phyloP scores from a whole-genome alignment of 192 early-diverging fungal genomes.

The Diversispora eburnea region DNA sequence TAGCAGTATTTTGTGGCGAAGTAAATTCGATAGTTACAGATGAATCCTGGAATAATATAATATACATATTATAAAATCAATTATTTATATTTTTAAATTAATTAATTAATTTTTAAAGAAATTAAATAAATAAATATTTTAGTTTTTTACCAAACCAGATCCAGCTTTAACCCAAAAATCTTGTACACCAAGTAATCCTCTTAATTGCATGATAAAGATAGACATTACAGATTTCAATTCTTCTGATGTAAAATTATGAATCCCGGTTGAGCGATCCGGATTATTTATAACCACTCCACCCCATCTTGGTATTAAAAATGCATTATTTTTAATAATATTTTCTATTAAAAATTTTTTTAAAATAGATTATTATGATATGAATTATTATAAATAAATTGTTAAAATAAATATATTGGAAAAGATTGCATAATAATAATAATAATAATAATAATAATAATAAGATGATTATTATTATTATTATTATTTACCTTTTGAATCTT shows the following conservation, averaged over 20 bases:
- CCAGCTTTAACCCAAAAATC: conserved; percentile 33
- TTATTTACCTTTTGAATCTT: conserved; percentile 48
- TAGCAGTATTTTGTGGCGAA: conserved; percentile 49
- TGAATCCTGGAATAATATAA: conserved; percentile 6
- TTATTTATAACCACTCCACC: conserved; percentile 85
- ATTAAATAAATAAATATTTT: neutral
- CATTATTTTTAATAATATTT: conserved; percentile 56
- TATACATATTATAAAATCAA: neutral
- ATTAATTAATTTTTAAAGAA: no score
- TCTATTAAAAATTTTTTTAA: conserved; percentile 28
- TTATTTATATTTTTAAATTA: no score
- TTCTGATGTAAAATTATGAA: conserved; percentile 33
- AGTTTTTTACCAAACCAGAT: neutral
- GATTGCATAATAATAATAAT: no score
- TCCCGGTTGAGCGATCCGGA: conserved; percentile 35
- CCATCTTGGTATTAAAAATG: conserved; percentile 93
- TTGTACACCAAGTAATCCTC: conserved; percentile 78
- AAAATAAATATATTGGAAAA: no score
- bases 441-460: no score
- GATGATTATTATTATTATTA: no score
- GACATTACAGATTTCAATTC: conserved; percentile 76
- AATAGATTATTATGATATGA: neutral
- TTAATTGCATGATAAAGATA: conserved; percentile 76
- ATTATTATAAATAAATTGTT: neutral
- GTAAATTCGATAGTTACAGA: conserved; percentile 39